A percentile compares a stretch with the other conserved stretches of the same genome.
Evolutionary conservation across 352 stramenopile genomes (phyloP).

Genomic region (Globisporangium perplexum): DNA sequence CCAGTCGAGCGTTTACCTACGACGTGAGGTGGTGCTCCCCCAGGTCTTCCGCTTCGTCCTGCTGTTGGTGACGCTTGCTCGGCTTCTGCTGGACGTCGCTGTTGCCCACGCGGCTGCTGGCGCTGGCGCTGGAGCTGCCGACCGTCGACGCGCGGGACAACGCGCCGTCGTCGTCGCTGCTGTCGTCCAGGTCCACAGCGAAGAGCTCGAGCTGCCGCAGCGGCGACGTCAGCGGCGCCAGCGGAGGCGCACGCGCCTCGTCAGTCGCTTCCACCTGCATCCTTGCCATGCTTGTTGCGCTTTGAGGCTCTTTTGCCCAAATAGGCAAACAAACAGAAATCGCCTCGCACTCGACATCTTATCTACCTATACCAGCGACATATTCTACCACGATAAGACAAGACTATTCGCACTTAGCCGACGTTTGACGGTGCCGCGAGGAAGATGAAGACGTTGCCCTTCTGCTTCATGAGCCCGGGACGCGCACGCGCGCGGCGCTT

Average conservation of each 20-base stretch:
- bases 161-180: constrained; percentile 15
- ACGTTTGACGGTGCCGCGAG: constrained; percentile 21
- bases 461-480: constrained; percentile 21
- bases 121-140: constrained; percentile 4
- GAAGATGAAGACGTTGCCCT: constrained; percentile 32
- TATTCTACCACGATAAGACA: too few species aligned
- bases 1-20: too few species aligned
- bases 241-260: too few species aligned
- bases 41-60: constrained; percentile 8
- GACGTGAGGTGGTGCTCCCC: constrained; percentile 41
- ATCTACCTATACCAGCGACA: too few species aligned
- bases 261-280: too few species aligned
- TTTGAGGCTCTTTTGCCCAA: too few species aligned
- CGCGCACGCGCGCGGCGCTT: constrained; percentile 19
- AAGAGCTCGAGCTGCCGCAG: constrained; percentile 26
- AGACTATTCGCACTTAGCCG: too few species aligned
- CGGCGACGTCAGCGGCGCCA: too few species aligned
- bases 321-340: too few species aligned
- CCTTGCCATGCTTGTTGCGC: too few species aligned
- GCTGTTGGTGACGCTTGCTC: neutral
- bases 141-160: constrained; percentile 20
- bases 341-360: too few species aligned
- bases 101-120: constrained; percentile 1
- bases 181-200: constrained; percentile 17
- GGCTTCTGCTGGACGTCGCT: neutral